phyloP scores from a whole-genome alignment of 208 protist species.

The Trypanosoma scelopori region DNA sequence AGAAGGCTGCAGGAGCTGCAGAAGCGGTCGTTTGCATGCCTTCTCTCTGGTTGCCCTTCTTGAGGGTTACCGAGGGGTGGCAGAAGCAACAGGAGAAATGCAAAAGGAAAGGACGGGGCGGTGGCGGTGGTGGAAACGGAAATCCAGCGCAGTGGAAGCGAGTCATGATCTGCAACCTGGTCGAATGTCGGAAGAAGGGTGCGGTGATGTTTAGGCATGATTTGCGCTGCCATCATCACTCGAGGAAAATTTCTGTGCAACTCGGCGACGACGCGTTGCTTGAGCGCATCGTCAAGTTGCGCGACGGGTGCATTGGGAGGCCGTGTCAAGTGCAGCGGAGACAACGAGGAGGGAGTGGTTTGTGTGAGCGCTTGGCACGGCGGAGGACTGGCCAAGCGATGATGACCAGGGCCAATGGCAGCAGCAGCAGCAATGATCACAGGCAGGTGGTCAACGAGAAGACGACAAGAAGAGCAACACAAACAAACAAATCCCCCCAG shows the following conservation, averaged over 20 bases:
- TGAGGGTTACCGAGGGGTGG: neutral
- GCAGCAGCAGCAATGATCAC: too few species aligned
- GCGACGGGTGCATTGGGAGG: neutral
- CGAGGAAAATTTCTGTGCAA: slow-evolving; percentile 11
- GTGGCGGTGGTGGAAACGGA: neutral
- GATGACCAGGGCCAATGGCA: too few species aligned
- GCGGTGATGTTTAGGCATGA: neutral
- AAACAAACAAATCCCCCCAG: too few species aligned
- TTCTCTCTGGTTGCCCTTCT: neutral
- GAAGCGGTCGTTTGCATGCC: too few species aligned
- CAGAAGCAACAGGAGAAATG: neutral
- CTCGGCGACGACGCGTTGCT: slow-evolving; percentile 11
- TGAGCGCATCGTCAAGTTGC: slow-evolving; percentile 12
- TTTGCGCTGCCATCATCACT: neutral
- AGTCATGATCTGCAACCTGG: slow-evolving; percentile 13
- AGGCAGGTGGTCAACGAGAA: too few species aligned
- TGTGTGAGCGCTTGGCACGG: too few species aligned
- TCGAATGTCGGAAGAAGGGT: slow-evolving; percentile 1
- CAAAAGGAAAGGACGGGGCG: neutral
- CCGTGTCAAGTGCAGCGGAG: neutral
- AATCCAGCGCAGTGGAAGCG: neutral
- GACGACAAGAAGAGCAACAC: too few species aligned
- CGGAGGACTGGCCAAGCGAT: too few species aligned
- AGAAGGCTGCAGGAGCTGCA: too few species aligned
- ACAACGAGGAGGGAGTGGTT: too few species aligned